Conservation (phyloP, 2,329 filamentous ascomycete genomes). For the Penicillium sumatraense region DNA sequence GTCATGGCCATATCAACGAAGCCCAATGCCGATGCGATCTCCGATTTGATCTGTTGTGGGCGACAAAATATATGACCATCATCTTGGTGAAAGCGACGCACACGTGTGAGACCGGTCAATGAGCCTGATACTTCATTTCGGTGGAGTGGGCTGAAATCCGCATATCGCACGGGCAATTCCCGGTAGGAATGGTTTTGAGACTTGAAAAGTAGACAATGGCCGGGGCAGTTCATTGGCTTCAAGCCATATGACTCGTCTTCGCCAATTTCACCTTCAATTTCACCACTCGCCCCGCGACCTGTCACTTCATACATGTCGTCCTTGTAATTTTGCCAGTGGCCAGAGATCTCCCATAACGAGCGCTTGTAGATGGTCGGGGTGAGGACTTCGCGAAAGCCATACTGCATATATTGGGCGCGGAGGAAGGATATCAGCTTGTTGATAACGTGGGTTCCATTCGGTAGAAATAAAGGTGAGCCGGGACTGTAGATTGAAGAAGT, state of each 20-base stretch:
- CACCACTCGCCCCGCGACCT: conserved; percentile 54
- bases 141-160: conserved; percentile 86
- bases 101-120: conserved; percentile 78
- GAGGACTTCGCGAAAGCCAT: conserved; percentile 86
- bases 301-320: conserved; percentile 88
- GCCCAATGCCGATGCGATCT: conserved; percentile 74
- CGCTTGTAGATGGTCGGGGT: conserved; percentile 92
- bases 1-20: conserved; percentile 76
- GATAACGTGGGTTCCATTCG: conserved; percentile 80
- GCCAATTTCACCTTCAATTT: conserved; percentile 50
- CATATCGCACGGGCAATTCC: conserved; percentile 80
- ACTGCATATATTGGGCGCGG: conserved; percentile 79
- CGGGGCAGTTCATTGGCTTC: conserved; percentile 93
- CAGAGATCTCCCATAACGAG: conserved; percentile 81
- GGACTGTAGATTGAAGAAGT: conserved; percentile 79
- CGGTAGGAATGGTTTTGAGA: conserved; percentile 75
- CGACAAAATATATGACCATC: conserved; percentile 91
- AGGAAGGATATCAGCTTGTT: conserved; percentile 82
- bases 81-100: conserved; percentile 87
- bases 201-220: conserved; percentile 83
- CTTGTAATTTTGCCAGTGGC: conserved; percentile 86
- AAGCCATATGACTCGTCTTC: conserved; percentile 77
- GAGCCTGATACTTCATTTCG: conserved; percentile 84
- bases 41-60: conserved; percentile 72
- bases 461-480: conserved; percentile 82